phyloP scores from a whole-genome alignment of 2,329 filamentous ascomycete species.

The Paecilomyces fulvus region DNA sequence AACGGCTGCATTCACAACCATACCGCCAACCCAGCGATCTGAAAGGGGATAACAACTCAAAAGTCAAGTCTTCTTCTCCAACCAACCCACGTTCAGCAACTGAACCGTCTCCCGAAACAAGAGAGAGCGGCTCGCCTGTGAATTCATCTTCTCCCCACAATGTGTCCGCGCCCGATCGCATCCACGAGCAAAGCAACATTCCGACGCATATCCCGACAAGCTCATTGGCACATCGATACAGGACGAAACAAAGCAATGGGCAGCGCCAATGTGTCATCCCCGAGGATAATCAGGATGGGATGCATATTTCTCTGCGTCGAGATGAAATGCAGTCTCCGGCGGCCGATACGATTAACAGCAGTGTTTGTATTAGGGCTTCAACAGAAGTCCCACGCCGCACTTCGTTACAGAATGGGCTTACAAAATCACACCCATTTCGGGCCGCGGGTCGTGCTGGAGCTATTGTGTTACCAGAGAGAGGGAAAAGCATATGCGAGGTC shows the following conservation, averaged over 20 bases:
- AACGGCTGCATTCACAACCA: slow-evolving; percentile 2
- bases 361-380: neutral
- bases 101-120: neutral
- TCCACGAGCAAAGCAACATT: neutral
- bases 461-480: neutral
- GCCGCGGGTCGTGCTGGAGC: neutral
- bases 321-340: neutral
- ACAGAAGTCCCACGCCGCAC: neutral
- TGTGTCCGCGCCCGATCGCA: neutral
- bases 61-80: neutral
- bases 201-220: neutral
- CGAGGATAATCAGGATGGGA: neutral
- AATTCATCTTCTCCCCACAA: neutral
- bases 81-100: neutral
- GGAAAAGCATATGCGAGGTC: neutral
- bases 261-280: too few relatives aligned
- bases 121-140: neutral
- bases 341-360: neutral
- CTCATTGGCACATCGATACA: neutral
- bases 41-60: too few relatives aligned
- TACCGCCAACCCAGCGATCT: neutral
- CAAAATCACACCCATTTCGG: neutral
- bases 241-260: neutral
- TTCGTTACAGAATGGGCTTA: neutral
- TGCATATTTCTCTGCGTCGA: neutral